Base-by-base conservation (phyloP, 108 stramenopile genomes). In the Poteriospumella lacustris region DNA sequence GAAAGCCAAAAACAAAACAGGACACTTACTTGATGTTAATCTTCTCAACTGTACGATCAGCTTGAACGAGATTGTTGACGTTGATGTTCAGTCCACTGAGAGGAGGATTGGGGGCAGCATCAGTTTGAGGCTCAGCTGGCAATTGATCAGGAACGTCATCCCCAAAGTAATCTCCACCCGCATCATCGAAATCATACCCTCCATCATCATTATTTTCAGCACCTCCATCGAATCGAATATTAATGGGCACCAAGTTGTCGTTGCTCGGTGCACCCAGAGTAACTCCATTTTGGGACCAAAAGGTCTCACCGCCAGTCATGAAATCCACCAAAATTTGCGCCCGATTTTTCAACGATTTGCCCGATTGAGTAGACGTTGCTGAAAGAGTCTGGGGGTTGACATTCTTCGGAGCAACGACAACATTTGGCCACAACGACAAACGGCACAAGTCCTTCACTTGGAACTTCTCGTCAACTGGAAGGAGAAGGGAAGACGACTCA, bases 151-250 rank as follows among this genome's bases (percentile, higher is more conserved):
- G 19, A 56, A 31, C 68, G 1, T 43, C 39, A 0, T 39, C 68
- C 68, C 44, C 33, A 39, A 78, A 78, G 12, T 78, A 12, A 12
- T 78, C 80, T 42, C 79, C 44, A 47, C 80, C 75, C 1, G 15
- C 76, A 47, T 79, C 76, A 12, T 59, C 56, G 43, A 68, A 77
- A 73, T 70, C 80, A 26, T 58, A 79, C 0, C 0, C 58, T 33
- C 40, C 81, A 26, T 75, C 44, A 9, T 81, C 83, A 29, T 39
- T 58, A 58, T 72, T 58, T 42, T 52, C n/a, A n/a, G n/a, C n/a
- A n/a, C n/a, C n/a, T n/a, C 68, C 67, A 69, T 80, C n/a, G 92
- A 91, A 60, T 97, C 96, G 77, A 96, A 94, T 9, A 94, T 90
- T 72, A 96, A 92, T 41, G 88, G 90, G 82, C 94, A n/a, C n/a